Evolutionary conservation across 2,329 filamentous ascomycete genomes (phyloP), one percentile per base, ranked within the genome.

Genomic region (Chaetomium globosum): DNA sequence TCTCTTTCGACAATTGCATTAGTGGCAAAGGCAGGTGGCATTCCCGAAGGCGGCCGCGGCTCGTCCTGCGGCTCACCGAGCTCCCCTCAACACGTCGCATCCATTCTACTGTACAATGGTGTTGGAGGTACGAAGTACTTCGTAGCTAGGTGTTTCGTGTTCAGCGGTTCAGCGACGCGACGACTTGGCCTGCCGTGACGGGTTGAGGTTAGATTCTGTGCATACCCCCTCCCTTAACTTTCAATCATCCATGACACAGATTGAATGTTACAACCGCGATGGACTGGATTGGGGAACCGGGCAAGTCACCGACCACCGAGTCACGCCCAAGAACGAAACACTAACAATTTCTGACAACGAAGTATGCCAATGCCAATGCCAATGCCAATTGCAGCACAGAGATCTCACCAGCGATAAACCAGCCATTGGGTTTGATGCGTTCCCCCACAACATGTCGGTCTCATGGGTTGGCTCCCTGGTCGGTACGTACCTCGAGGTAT

Each of bases 1-100:
- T 39, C 36, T 13, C 36, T 36, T 48, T 39, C 31, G 39, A 13
- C 33, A 3, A 10, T 55, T 64, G 62, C 62, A 59, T 64, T 59
- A 64, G 62, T 49, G 56, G 26, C 31, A 30, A 53, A 46, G 26
- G 16, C 54, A 36, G 46, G 52, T 43, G 30, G 30, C 54, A 30
- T 53, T 52, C 54, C 54, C 46, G 54, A 52, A 16, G 46, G 23
- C 53, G 30, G 53, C 19, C 28, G 30, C 21, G 16, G 39, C 39
- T 16, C 39, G 39, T 43, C 46, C 23, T 26, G 36, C 7, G 33
- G 12, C 19, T 54, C 28, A 54, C n/a, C 10, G 30, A 54, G 19
- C 30, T 13, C 30, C 53, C 31, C 31, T 19, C n/a, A 56, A 39
- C 53, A 39, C n/a, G n/a, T 56, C 31, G 53, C n/a, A 23, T 12